Conservation (phyloP, 2,329 filamentous ascomycete genomes). For the Trichoderma sp. region DNA sequence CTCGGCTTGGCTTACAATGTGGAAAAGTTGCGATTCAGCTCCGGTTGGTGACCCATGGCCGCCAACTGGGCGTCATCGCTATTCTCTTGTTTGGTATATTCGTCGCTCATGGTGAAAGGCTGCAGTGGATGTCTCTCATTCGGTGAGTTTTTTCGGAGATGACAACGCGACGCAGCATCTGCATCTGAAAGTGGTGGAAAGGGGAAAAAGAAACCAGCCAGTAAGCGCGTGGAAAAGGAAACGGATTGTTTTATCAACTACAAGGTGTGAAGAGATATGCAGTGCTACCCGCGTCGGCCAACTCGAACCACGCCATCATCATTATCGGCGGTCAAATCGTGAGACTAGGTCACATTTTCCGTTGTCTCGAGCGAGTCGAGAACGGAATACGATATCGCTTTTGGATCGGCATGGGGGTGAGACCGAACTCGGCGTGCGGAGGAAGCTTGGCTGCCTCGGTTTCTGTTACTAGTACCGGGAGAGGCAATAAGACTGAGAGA, state of each 20-base stretch:
- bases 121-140: background rate
- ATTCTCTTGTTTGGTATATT: constrained; percentile 17
- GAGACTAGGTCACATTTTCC: background rate
- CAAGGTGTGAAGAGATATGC: background rate
- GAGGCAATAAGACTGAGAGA: constrained; percentile 1
- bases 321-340: background rate
- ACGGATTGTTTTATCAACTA: background rate
- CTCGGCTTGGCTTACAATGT: constrained; percentile 21
- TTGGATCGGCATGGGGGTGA: background rate
- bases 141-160: background rate
- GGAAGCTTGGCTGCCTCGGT: background rate
- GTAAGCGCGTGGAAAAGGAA: background rate
- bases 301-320: background rate
- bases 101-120: constrained; percentile 19
- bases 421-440: constrained; percentile 13
- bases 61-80: constrained; percentile 28
- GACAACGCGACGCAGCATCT: background rate
- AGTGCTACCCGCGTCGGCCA: background rate
- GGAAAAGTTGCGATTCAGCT: constrained; percentile 28
- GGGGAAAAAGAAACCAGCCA: background rate
- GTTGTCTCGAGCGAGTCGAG: background rate
- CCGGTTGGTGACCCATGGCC: constrained; percentile 27
- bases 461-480: background rate
- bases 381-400: background rate
- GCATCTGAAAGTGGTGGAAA: background rate